Conservation (phyloP, 192 early-diverging fungal species). For the Linnemannia exigua region DNA sequence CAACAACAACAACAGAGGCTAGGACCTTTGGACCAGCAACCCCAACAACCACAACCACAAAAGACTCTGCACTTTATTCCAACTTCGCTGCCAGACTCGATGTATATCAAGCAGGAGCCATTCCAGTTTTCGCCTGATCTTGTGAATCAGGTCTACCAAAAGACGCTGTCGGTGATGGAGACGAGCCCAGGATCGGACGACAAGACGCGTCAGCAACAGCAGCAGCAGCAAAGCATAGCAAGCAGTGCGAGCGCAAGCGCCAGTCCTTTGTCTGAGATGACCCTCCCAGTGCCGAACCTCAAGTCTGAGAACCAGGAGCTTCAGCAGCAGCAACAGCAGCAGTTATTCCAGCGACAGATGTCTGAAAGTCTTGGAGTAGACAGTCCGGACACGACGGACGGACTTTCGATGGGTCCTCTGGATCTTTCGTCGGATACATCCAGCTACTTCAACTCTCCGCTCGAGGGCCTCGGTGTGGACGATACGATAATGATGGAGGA, state of each 20-base stretch:
- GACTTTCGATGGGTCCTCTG: constrained; percentile 8
- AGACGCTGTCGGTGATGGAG: constrained; percentile 48
- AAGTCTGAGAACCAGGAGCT: constrained; percentile 21
- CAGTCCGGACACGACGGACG: constrained; percentile 14
- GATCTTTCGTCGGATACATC: constrained; percentile 31
- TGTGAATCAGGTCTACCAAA: constrained; percentile 57
- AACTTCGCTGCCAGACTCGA: constrained; percentile 14
- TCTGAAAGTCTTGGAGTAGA: constrained; percentile 19
- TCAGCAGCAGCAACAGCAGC: constrained; percentile 33
- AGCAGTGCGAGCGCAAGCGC: constrained; percentile 22
- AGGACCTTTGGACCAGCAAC: background rate
- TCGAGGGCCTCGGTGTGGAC: constrained; percentile 42
- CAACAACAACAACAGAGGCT: constrained; percentile 40
- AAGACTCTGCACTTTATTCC: constrained; percentile 2
- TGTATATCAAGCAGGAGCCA: constrained; percentile 46
- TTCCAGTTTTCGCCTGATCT: constrained; percentile 53
- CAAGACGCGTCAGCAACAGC: background rate
- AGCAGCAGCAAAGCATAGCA: constrained; percentile 8
- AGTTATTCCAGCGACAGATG: constrained; percentile 27
- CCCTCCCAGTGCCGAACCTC: constrained; percentile 32
- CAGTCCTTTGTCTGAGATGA: constrained; percentile 43
- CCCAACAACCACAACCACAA: constrained; percentile 5
- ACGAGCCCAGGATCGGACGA: constrained; percentile 7
- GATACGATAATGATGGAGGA: constrained; percentile 49
- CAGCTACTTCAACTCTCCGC: constrained; percentile 47